phyloP scores from a whole-genome alignment of 495 filamentous ascomycete genomes.

The Oidiodendron maius region DNA sequence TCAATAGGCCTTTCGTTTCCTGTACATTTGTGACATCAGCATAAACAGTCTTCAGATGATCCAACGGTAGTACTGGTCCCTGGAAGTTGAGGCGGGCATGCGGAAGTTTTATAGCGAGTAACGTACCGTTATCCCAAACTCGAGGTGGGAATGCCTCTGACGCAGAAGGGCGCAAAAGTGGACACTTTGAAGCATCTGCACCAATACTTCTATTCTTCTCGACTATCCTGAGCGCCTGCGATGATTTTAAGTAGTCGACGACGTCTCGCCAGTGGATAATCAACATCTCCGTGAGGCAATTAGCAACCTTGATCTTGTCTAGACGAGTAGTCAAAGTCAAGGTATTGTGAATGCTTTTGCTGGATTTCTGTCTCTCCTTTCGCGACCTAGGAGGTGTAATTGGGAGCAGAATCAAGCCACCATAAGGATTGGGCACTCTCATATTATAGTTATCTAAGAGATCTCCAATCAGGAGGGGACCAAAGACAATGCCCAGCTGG shows the following conservation, averaged over 20 bases:
- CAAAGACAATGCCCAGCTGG: constrained; percentile 58
- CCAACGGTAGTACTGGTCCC: too few species aligned
- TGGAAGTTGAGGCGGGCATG: too few species aligned
- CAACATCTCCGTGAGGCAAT: constrained; percentile 51
- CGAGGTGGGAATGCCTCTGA: constrained; percentile 24
- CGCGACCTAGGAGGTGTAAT: constrained; percentile 17
- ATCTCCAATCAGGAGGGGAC: constrained; percentile 56
- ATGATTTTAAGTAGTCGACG: constrained; percentile 43
- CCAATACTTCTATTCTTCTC: constrained; percentile 5
- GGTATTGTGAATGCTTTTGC: constrained; percentile 21
- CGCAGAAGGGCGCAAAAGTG: constrained; percentile 21
- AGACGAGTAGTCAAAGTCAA: constrained; percentile 19
- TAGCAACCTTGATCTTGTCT: constrained; percentile 39
- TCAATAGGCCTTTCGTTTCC: neutral
- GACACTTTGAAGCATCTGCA: neutral
- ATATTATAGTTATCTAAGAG: constrained; percentile 36
- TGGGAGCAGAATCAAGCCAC: constrained; percentile 31
- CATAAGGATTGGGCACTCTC: constrained; percentile 24
- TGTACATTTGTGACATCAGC: neutral
- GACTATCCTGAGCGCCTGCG: constrained; percentile 17
- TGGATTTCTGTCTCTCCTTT: constrained; percentile 24
- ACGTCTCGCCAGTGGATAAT: constrained; percentile 54
- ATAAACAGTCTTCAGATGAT: too few species aligned
- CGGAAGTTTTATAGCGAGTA: constrained; percentile 5
- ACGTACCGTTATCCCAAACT: constrained; percentile 20